Base-by-base conservation (phyloP, 768 basidiomycete species). In the Botryobasidium botryosum region DNA sequence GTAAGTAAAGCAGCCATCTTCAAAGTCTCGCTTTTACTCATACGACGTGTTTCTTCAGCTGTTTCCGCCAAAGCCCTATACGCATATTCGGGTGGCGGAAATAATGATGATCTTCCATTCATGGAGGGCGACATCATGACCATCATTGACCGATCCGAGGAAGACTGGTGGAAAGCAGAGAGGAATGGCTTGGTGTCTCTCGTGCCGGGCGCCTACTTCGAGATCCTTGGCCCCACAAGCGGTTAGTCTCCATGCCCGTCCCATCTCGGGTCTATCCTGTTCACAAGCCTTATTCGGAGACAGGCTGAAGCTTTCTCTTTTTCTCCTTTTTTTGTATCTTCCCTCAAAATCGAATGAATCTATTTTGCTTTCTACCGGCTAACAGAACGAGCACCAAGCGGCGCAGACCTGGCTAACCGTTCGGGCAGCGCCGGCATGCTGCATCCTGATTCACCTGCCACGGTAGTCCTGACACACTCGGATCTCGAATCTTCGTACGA, bases 101-200 rank as follows among this genome's bases (percentile, higher is more conserved):
- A 72, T 48, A 55, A 73, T 13, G 90, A 96, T 52, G 90, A 96
- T 57, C 66, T 91, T n/a, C 67, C 83, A 1, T 85, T 96, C 57
- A 62, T 62, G 5, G 87, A 87, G 62, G 88, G 84, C 47, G 84
- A 92, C 46, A 58, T 62, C 27, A 62, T 96, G 31, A 67, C 67
- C 6, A 75, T 99, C 50, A 70, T 96, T 46, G 94, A 99, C 56
- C 72, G 62, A 38, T 71, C 71, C 44, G 94, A 96, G 52, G 68
- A 65, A 43, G 83, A 85, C 54, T 97, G 94, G 94, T 97, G 86
- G 86, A 96, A 91, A 66, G 81, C 79, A 31, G 91, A 96, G 64
- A 72, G 73, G 55, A 75, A 71, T 39, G 92, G 92, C 18, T 61
- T 77, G 49, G 76, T 94, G 43, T 84, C 81, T 64, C 77, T 90